Evolutionary conservation across 2,329 filamentous ascomycete species (phyloP).

Genomic region (Ceratocystis colombiana): DNA sequence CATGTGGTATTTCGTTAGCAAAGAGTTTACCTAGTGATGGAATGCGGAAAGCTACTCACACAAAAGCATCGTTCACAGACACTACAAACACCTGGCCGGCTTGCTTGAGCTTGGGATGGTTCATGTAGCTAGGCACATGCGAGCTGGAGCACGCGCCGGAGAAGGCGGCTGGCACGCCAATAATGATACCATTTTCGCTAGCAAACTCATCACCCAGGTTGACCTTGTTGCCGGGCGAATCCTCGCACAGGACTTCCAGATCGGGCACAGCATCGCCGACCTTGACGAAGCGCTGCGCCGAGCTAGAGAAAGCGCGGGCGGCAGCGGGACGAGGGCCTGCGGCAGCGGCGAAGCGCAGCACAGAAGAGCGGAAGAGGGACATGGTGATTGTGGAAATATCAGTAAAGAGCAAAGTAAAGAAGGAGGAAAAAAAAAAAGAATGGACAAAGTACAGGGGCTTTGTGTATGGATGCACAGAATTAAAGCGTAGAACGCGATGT

Average conservation of each 20-base stretch:
- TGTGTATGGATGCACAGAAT: constrained; percentile 4
- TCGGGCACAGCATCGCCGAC: constrained; percentile 70
- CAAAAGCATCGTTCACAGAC: constrained; percentile 88
- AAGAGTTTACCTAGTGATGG: neutral
- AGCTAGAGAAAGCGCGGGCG: constrained; percentile 49
- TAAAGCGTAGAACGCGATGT: neutral
- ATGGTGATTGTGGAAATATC: neutral
- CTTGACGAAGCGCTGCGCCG: constrained; percentile 51
- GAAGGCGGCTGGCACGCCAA: constrained; percentile 77
- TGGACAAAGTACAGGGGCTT: neutral
- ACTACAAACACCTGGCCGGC: constrained; percentile 83
- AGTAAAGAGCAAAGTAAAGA: neutral
- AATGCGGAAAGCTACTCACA: constrained; percentile 47
- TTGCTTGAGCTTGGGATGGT: constrained; percentile 63
- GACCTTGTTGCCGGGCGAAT: constrained; percentile 84
- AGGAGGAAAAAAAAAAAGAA: no score
- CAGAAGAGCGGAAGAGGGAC: constrained; percentile 23
- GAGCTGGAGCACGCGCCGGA: constrained; percentile 46
- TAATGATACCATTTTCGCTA: constrained; percentile 52
- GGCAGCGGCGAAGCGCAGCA: constrained; percentile 20
- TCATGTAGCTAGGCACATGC: constrained; percentile 82
- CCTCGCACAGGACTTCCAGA: constrained; percentile 67
- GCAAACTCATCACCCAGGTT: constrained; percentile 68
- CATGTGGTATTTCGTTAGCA: neutral
- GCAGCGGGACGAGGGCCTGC: constrained; percentile 11